Base-by-base conservation (phyloP, 305 asterid genomes). In the Vinca major region DNA sequence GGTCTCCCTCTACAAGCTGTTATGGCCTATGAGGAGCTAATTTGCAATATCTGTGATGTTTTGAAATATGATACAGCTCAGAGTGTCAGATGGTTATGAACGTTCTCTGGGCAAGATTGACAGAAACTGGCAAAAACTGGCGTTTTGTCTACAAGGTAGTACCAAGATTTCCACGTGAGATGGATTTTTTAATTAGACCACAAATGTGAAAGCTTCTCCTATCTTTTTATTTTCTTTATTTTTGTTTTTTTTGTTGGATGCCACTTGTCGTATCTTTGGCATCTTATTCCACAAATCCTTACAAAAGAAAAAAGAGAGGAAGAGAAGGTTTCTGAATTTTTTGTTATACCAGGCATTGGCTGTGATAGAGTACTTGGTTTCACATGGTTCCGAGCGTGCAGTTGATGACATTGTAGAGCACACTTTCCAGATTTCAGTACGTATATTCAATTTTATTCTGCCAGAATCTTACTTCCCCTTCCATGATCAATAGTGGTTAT, bases 311-410 rank as follows among this genome's bases (percentile, higher is more conserved):
- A 37, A 37, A 13, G 20, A 2, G 12, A 16, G 33, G 21, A 43
- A 39, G 7, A 26, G n/a, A 52, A 51, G 12, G 61, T 58, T 47
- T 39, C 48, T 68, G 56, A 63, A 63, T 9, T 48, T 65, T 43
- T 16, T 36, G 58, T 62, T 63, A 36, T 68, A 67, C 71, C 74
- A 92, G 98, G 77, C 97, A 66, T 77, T 92, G 86, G 84, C 97
- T 77, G 96, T 90, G 74, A 80, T 92, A 69, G 98, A 92, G 85
- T 92, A 92, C 81, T 85, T 92, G 95, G 90, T 90, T 83, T 88
- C 83, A 37, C 93, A 92, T 73, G 98, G 98, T 80, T 89, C 98
- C 49, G 97, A 90, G 61, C 93, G 97, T 66, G 91, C 95, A 77
- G 95, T 92, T 76, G 96, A 89, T 78, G 96, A 92, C 77, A 89